Percentiles rank a stretch among this genome's conserved stretches.
Conservation (phyloP, 1,139 yeast species). For the Blastobotrys elegans region DNA sequence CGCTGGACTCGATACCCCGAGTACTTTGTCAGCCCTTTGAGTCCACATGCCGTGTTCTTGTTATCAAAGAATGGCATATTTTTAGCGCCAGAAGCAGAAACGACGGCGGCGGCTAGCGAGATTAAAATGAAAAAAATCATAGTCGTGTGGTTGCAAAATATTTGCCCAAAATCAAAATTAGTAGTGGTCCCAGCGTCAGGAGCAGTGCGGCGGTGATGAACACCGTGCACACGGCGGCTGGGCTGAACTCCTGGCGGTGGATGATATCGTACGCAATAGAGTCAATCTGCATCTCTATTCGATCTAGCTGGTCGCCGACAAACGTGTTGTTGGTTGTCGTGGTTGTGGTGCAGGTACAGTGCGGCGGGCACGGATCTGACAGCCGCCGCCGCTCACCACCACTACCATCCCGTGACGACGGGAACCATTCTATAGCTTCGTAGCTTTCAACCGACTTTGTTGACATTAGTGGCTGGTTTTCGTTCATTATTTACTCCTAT, state of each 20-base stretch:
- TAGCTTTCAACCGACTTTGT: neutral
- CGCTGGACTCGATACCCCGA: constrained; percentile 10
- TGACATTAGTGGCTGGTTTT: neutral
- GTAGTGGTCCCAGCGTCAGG: constrained; percentile 4
- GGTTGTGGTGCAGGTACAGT: constrained; percentile 1
- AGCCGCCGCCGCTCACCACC: neutral
- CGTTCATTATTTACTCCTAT: neutral
- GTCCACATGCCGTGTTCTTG: constrained; percentile 2
- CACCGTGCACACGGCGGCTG: neutral
- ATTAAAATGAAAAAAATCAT: too few species aligned
- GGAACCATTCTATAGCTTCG: neutral
- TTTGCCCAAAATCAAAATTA: constrained; percentile 3
- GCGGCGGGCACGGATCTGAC: constrained; percentile 5
- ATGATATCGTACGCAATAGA: neutral
- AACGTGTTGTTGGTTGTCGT: neutral
- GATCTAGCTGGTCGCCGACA: constrained; percentile 1
- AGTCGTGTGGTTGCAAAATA: too few species aligned
- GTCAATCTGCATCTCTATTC: constrained; percentile 9
- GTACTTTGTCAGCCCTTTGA: neutral
- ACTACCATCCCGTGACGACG: neutral
- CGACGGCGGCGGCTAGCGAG: too few species aligned
- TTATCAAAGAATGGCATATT: neutral
- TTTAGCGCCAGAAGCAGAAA: too few species aligned
- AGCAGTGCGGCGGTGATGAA: neutral
- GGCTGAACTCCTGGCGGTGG: constrained; percentile 1